A percentile compares a stretch with the other conserved stretches of the same genome.
These are phyloP conservation scores for Gigaspora rosea DNA, from an alignment of 192 early-diverging fungal genomes.

Conservation along the genomic window DNA sequence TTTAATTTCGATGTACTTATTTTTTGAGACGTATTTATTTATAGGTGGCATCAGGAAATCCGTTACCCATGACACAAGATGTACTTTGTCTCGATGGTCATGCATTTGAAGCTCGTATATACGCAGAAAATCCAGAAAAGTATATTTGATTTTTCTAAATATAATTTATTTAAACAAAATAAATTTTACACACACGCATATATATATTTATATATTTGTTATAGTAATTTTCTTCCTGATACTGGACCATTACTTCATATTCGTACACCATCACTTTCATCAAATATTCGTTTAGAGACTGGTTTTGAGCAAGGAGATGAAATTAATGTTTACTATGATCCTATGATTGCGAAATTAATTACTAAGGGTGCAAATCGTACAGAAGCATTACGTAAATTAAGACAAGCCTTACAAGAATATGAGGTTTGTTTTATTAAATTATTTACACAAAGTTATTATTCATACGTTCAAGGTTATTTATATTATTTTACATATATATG, in stretches of 20 bases:
- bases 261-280: conserved; percentile 62
- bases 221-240: conserved; percentile 87
- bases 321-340: conserved; percentile 92
- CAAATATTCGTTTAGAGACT: conserved; percentile 84
- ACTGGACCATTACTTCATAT: conserved; percentile 86
- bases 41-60: conserved; percentile 87
- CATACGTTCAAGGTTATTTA: too few relatives aligned
- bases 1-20: background rate
- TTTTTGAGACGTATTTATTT: background rate
- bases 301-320: conserved; percentile 90
- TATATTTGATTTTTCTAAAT: conserved; percentile 30
- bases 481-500: too few relatives aligned
- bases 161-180: background rate
- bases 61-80: conserved; percentile 70
- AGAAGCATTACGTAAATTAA: conserved; percentile 78
- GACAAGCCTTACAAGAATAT: conserved; percentile 82
- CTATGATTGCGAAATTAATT: conserved; percentile 95
- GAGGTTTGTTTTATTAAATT: conserved; percentile 49
- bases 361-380: conserved; percentile 79
- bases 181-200: background rate
- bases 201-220: conserved; percentile 16
- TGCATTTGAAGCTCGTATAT: conserved; percentile 97
- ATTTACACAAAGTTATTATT: background rate
- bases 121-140: conserved; percentile 92
- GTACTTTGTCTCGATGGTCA: conserved; percentile 77